Evolutionary conservation across 2,329 filamentous ascomycete species (phyloP).

Genomic region (Colletotrichum sojae): DNA sequence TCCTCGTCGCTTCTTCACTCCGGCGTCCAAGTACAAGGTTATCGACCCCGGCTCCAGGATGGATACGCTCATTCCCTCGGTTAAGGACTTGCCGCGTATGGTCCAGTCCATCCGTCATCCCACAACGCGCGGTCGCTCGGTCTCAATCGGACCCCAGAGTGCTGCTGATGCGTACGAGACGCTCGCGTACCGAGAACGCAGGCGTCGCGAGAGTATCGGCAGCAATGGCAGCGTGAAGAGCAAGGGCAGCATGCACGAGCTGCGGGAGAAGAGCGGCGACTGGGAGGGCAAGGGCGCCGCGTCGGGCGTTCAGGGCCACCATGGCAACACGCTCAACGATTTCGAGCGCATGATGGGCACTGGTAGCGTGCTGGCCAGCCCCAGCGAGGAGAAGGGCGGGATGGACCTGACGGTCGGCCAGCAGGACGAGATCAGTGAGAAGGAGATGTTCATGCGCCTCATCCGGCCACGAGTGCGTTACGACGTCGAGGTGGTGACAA

Average conservation of each 20-base stretch:
- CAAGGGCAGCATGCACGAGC: slow-evolving; percentile 59
- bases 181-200: slow-evolving; percentile 85
- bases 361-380: slow-evolving; percentile 63
- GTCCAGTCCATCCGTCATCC: slow-evolving; percentile 87
- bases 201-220: slow-evolving; percentile 67
- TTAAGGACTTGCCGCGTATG: slow-evolving; percentile 88
- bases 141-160: slow-evolving; percentile 94
- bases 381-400: slow-evolving; percentile 49
- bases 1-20: slow-evolving; percentile 91
- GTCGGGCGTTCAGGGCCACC: slow-evolving; percentile 59
- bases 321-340: slow-evolving; percentile 65
- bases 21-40: slow-evolving; percentile 89
- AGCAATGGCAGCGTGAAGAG: slow-evolving; percentile 64
- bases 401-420: slow-evolving; percentile 55
- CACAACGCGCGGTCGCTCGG: slow-evolving; percentile 76
- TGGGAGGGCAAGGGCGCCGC: slow-evolving; percentile 56
- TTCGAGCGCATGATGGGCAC: slow-evolving; percentile 83
- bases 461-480: slow-evolving; percentile 92
- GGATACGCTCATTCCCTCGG: slow-evolving; percentile 90
- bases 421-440: slow-evolving; percentile 73
- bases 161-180: slow-evolving; percentile 97
- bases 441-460: slow-evolving; percentile 86
- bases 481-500: slow-evolving; percentile 98
- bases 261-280: slow-evolving; percentile 56
- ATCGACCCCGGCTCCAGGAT: slow-evolving; percentile 77